These are phyloP conservation scores for Apiotrichum siamense DNA, from an alignment of 1,284 basidiomycete species.

Conservation along the genomic window DNA sequence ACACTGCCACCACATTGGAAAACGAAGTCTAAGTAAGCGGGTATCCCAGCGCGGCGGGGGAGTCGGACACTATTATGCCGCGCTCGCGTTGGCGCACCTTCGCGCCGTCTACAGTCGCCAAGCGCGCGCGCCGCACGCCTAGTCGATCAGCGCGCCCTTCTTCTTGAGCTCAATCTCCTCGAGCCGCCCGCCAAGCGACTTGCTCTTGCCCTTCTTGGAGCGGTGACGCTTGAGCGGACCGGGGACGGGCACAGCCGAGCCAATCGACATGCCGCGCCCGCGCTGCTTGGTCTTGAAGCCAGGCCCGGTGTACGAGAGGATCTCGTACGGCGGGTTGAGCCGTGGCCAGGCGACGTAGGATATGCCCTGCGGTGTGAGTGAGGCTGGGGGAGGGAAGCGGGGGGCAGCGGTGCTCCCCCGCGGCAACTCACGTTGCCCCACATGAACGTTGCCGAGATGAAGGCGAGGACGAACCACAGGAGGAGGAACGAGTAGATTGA, in stretches of 20 bases:
- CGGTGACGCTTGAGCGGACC: conserved; percentile 17
- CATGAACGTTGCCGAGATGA: conserved; percentile 62
- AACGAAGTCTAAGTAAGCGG: too few species aligned
- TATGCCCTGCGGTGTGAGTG: conserved; percentile 33
- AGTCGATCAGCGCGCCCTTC: conserved; percentile 48
- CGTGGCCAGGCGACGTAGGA: conserved; percentile 90
- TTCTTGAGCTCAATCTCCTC: conserved; percentile 42
- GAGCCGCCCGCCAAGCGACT: conserved; percentile 5
- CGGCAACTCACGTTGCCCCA: conserved; percentile 58
- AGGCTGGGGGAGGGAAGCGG: too few species aligned
- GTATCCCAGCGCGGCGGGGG: too few species aligned
- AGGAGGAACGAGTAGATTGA: conserved; percentile 59
- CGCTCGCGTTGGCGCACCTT: too few species aligned
- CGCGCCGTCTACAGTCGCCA: too few species aligned
- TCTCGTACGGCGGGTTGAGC: conserved; percentile 73
- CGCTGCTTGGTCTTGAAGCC: conserved; percentile 71
- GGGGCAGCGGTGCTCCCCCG: too few species aligned
- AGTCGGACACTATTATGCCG: too few species aligned
- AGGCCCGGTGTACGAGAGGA: conserved; percentile 79
- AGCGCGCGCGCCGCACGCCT: conserved; percentile 5
- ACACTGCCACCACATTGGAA: too few species aligned
- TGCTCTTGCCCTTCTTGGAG: conserved; percentile 28
- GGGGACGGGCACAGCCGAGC: conserved; percentile 45
- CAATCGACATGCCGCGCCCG: conserved; percentile 60
- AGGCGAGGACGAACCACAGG: conserved; percentile 65